Conservation (phyloP, 1,139 yeast genomes). For the Taphrina communis region DNA sequence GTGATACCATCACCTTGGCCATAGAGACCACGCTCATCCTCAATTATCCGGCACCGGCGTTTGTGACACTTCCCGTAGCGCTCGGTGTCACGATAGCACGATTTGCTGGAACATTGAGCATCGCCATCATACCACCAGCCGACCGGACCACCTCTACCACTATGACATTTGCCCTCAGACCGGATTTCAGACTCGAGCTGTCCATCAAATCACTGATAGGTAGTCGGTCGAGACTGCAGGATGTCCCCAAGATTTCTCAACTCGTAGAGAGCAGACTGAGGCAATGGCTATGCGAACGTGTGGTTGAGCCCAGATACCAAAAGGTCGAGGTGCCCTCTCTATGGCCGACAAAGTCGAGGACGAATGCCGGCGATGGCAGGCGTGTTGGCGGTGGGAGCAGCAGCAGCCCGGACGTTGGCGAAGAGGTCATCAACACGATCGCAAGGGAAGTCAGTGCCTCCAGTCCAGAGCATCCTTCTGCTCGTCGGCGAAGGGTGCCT, state of each 20-base stretch:
- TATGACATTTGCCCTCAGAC: conserved; percentile 84
- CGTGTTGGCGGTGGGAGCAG: background rate
- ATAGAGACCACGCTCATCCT: conserved; percentile 80
- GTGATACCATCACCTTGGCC: conserved; percentile 88
- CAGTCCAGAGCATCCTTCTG: background rate
- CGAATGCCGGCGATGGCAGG: conserved; percentile 27
- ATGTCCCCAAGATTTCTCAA: conserved; percentile 88
- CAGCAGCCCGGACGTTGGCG: conserved; percentile 11
- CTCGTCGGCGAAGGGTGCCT: conserved; percentile 8
- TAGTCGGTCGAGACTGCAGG: conserved; percentile 86
- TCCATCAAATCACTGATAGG: conserved; percentile 87
- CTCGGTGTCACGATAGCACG: conserved; percentile 85
- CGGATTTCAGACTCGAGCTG: conserved; percentile 87
- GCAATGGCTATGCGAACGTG: conserved; percentile 88
- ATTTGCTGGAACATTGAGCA: conserved; percentile 74
- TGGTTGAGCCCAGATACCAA: conserved; percentile 92
- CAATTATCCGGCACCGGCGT: conserved; percentile 82
- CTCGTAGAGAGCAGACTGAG: conserved; percentile 80
- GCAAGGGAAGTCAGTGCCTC: conserved; percentile 22
- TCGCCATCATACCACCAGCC: conserved; percentile 40
- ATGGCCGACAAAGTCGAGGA: conserved; percentile 57
- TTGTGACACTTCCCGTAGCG: conserved; percentile 76
- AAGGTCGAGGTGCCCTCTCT: conserved; percentile 80
- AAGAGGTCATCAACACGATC: conserved; percentile 24
- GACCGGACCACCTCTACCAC: conserved; percentile 57